Evolutionary conservation across 2,329 filamentous ascomycete genomes (phyloP).

Genomic region (Seiridium cupressi): DNA sequence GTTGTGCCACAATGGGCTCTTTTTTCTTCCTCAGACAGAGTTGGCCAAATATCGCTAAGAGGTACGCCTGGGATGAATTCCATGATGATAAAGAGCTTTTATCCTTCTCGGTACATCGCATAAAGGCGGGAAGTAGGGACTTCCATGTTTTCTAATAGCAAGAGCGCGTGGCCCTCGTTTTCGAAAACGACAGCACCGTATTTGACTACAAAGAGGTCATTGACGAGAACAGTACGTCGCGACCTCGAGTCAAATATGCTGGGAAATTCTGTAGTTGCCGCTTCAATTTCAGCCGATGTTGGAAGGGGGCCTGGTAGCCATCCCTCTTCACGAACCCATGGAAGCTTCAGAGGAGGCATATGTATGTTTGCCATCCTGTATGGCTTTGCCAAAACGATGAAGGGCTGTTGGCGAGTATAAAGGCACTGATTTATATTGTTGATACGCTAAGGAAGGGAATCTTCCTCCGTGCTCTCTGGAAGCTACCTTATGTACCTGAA

Average conservation of each 20-base stretch:
- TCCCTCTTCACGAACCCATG: neutral
- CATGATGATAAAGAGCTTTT: constrained; percentile 11
- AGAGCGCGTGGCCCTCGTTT: constrained; percentile 10
- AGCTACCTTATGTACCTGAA: too few relatives aligned
- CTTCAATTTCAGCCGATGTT: constrained; percentile 10
- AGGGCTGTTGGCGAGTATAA: neutral
- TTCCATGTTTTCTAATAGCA: constrained; percentile 4
- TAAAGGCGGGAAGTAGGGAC: constrained; percentile 9
- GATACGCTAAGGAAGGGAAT: too few relatives aligned
- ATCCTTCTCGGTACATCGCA: constrained; percentile 11
- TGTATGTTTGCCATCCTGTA: neutral
- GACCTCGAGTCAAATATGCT: neutral
- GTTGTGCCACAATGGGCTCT: constrained; percentile 2
- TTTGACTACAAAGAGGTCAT: constrained; percentile 10
- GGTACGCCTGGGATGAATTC: constrained; percentile 5
- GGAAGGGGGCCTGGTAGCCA: constrained; percentile 9
- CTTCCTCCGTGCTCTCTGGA: too few relatives aligned
- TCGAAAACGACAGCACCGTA: constrained; percentile 1
- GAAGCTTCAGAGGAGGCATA: neutral
- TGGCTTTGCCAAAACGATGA: neutral
- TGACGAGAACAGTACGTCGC: constrained; percentile 5
- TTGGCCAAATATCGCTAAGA: constrained; percentile 4
- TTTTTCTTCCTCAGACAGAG: constrained; percentile 7
- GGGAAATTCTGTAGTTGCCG: neutral
- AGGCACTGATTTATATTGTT: too few relatives aligned